phyloP scores from a whole-genome alignment of 257 asterid genomes.

The Nicotiana tabacum region DNA sequence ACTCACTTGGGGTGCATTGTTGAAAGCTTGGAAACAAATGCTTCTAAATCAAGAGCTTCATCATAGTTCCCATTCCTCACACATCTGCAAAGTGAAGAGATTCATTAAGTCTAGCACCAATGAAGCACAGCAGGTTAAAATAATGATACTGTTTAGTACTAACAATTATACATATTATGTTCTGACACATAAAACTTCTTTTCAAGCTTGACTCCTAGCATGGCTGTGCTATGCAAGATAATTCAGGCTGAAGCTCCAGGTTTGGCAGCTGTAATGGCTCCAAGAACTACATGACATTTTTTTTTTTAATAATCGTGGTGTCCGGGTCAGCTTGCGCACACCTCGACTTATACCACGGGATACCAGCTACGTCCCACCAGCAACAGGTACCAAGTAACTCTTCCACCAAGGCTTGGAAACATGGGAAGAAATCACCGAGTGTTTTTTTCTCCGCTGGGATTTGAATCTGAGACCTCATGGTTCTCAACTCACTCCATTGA shows the following conservation, averaged over 20 bases:
- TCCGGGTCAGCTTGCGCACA: too few relatives aligned
- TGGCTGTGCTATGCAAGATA: neutral
- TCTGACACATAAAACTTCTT: neutral
- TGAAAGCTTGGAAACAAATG: conserved; percentile 84
- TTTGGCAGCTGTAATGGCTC: neutral
- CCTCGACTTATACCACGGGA: too few relatives aligned
- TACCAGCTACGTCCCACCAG: too few relatives aligned
- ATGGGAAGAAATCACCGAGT: too few relatives aligned
- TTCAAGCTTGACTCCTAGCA: neutral
- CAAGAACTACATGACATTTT: neutral
- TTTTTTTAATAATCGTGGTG: too few relatives aligned
- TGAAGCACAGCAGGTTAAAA: neutral
- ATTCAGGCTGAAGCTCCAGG: neutral
- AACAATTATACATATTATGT: neutral
- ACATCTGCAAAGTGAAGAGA: conserved; percentile 49
- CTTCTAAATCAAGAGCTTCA: conserved; percentile 97
- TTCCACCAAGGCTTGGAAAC: too few relatives aligned
- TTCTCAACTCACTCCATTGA: too few relatives aligned
- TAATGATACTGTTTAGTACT: neutral
- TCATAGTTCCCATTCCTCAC: conserved; percentile 96
- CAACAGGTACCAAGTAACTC: too few relatives aligned
- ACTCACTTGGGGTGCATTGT: conserved; percentile 96
- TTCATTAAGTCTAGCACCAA: conserved; percentile 17
- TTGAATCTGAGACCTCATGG: too few relatives aligned
- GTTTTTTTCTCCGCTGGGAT: too few relatives aligned